Percentiles rank a stretch among this genome's conserved stretches.
Evolutionary conservation across 2,329 filamentous ascomycete species (phyloP).

Genomic region (Fusarium globosum): DNA sequence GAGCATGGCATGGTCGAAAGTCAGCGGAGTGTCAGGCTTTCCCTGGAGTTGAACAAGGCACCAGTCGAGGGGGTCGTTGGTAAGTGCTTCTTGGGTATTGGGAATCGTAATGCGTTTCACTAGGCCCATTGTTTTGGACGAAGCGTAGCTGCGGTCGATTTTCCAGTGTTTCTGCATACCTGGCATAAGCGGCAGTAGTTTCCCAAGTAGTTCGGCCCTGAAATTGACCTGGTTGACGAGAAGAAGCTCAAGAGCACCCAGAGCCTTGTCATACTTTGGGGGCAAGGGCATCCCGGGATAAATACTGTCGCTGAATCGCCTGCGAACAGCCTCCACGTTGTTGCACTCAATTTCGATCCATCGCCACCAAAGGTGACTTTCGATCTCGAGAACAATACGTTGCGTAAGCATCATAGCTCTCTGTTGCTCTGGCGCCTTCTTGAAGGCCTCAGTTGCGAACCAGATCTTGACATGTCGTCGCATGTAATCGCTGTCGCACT

Average conservation of each 20-base stretch:
- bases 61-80: neutral
- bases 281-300: neutral
- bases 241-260: neutral
- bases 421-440: fast-evolving
- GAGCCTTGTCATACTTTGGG: fast-evolving
- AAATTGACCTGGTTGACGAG: neutral
- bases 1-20: neutral
- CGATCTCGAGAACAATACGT: neutral
- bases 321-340: fast-evolving
- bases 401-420: neutral
- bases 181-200: neutral
- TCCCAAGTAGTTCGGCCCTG: fast-evolving
- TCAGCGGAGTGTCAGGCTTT: neutral
- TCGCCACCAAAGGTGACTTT: neutral
- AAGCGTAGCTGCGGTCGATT: neutral
- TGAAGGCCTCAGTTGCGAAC: fast-evolving
- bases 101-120: neutral
- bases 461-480: fast-evolving
- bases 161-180: neutral
- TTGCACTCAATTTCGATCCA: neutral
- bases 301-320: neutral
- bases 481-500: neutral
- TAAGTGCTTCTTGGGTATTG: neutral
- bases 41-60: neutral
- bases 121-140: neutral